These are phyloP conservation scores for Cytospora paraplurivora DNA, from an alignment of 2,329 filamentous ascomycete species.

Conservation along the genomic window DNA sequence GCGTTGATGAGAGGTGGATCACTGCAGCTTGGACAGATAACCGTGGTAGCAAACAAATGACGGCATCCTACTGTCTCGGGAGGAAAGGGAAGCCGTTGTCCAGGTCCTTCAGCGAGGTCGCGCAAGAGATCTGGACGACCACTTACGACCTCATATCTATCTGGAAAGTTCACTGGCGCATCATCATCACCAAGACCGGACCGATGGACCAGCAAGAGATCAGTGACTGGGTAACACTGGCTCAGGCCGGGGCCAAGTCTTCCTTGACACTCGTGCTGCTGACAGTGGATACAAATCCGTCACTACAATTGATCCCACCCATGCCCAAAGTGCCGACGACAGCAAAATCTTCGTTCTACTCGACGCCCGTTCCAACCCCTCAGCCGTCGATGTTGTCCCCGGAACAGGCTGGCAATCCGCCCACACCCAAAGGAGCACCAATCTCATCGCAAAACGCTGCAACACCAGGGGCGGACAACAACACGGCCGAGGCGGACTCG, in stretches of 20 bases:
- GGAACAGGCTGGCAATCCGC: conserved; percentile 56
- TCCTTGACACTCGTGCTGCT: conserved; percentile 60
- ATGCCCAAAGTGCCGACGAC: conserved; percentile 51
- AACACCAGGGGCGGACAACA: conserved; percentile 49
- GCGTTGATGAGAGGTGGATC: conserved; percentile 76
- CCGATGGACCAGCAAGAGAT: conserved; percentile 68
- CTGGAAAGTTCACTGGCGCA: conserved; percentile 74
- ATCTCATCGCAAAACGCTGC: conserved; percentile 42
- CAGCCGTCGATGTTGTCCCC: conserved; percentile 62
- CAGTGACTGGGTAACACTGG: conserved; percentile 58
- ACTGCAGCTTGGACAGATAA: conserved; percentile 82
- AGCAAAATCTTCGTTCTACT: conserved; percentile 50
- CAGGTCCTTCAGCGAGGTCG: conserved; percentile 62
- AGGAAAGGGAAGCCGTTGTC: conserved; percentile 56
- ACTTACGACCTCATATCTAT: conserved; percentile 72
- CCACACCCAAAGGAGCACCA: conserved; percentile 49
- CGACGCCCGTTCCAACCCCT: conserved; percentile 70
- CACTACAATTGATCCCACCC: conserved; percentile 63
- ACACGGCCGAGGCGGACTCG: conserved; percentile 47
- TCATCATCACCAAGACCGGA: conserved; percentile 73
- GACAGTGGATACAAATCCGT: conserved; percentile 66
- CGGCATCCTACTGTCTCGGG: conserved; percentile 71
- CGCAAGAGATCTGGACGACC: conserved; percentile 75
- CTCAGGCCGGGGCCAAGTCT: conserved; percentile 53
- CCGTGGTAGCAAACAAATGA: conserved; percentile 71